Evolutionary conservation across 2,329 filamentous ascomycete species (phyloP).

Genomic region (Chaetomiaceae sp.): DNA sequence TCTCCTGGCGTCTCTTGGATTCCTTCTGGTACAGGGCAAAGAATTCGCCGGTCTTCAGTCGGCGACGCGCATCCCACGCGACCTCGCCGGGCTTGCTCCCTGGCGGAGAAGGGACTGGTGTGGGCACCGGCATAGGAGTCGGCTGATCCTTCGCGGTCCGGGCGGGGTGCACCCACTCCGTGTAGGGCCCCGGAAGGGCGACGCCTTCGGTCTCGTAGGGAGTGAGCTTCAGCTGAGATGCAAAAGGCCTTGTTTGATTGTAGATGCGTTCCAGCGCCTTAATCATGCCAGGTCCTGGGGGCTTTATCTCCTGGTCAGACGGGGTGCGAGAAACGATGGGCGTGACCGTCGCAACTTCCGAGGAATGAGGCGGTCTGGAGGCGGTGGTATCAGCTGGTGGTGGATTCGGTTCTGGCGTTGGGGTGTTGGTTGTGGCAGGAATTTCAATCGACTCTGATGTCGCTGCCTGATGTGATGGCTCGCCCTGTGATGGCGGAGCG

Average conservation of each 20-base stretch:
- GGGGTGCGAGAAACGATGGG: background rate
- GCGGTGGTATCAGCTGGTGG: too few species aligned
- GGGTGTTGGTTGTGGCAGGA: background rate
- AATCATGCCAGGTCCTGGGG: constrained; percentile 15
- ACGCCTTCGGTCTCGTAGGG: constrained; percentile 25
- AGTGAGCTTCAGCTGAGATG: constrained; percentile 14
- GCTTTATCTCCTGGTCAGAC: background rate
- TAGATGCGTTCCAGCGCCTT: constrained; percentile 21
- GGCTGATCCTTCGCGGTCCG: constrained; percentile 7
- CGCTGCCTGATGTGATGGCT: background rate
- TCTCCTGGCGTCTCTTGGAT: constrained; percentile 12
- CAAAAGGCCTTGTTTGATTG: constrained; percentile 14
- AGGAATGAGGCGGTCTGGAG: background rate
- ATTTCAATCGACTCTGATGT: constrained; percentile 1
- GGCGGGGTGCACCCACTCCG: constrained; percentile 22
- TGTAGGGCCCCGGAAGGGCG: constrained; percentile 23
- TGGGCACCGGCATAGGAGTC: constrained; percentile 11
- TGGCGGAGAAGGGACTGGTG: constrained; percentile 7
- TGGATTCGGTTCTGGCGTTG: background rate
- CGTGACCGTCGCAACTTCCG: background rate
- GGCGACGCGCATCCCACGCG: constrained; percentile 21
- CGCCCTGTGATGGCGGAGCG: background rate
- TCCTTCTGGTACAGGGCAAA: constrained; percentile 20
- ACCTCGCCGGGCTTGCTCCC: constrained; percentile 2
- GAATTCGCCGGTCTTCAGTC: constrained; percentile 19